Conservation (phyloP, 2,329 filamentous ascomycete genomes). For the Dothideomycetes sp. region DNA sequence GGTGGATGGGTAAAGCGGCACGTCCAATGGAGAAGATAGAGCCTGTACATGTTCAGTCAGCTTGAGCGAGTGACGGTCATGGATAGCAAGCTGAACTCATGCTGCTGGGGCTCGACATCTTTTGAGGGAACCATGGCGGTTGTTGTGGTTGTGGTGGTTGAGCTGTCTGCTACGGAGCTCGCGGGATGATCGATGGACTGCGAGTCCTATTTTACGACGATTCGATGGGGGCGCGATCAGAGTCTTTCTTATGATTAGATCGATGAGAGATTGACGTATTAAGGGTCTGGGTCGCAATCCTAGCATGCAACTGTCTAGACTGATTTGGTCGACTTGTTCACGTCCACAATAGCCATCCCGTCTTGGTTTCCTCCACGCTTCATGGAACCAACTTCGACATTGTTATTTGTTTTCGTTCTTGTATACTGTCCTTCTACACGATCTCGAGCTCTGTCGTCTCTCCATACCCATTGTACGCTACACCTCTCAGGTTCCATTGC, state of each 20-base stretch:
- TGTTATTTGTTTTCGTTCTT: too few species aligned
- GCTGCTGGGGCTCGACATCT: too few species aligned
- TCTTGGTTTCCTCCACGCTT: too few species aligned
- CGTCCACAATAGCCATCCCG: too few species aligned
- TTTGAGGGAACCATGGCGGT: slow-evolving; percentile 6
- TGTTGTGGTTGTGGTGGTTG: too few species aligned
- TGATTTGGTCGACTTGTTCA: too few species aligned
- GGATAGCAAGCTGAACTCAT: too few species aligned
- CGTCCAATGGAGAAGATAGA: slow-evolving; percentile 59
- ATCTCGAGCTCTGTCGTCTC: slow-evolving; percentile 40
- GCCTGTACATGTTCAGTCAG: slow-evolving; percentile 31
- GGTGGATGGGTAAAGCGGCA: slow-evolving; percentile 8
- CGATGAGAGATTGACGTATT: slow-evolving; percentile 50
- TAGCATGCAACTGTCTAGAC: slow-evolving; percentile 25
- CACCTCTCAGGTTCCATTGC: slow-evolving; percentile 48
- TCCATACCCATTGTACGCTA: slow-evolving; percentile 51
- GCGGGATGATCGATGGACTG: slow-evolving; percentile 17
- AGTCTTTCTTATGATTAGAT: slow-evolving; percentile 45
- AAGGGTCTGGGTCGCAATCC: slow-evolving; percentile 47
- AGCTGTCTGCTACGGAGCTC: slow-evolving; percentile 10
- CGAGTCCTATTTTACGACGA: too few species aligned
- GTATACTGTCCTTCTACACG: too few species aligned
- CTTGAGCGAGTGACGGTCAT: too few species aligned
- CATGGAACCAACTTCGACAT: too few species aligned
- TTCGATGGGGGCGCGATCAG: slow-evolving; percentile 31